These are phyloP conservation scores for Neurospora intermedia DNA, from an alignment of 495 filamentous ascomycete species.

Conservation along the genomic window DNA sequence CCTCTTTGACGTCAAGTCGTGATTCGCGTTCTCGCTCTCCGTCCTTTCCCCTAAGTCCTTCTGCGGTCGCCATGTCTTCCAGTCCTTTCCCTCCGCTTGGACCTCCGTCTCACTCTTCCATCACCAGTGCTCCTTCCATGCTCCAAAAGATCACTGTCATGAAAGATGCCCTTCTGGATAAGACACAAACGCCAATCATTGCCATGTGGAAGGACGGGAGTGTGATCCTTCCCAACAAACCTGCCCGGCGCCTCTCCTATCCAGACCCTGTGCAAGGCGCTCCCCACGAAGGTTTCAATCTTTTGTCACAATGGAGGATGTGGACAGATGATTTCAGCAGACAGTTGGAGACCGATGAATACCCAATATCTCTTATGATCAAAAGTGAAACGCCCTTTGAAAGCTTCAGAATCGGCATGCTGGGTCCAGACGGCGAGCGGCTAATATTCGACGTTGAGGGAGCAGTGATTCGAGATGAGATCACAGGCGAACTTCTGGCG, in stretches of 20 bases:
- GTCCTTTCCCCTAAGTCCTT: slow-evolving; percentile 29
- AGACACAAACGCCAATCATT: slow-evolving; percentile 54
- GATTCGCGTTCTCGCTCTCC: slow-evolving; percentile 20
- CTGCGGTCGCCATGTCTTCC: slow-evolving; percentile 28
- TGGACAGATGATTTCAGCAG: slow-evolving; percentile 53
- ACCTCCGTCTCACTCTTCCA: slow-evolving; percentile 39
- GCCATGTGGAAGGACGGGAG: slow-evolving; percentile 65
- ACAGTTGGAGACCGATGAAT: slow-evolving; percentile 43
- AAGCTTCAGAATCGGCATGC: slow-evolving; percentile 47
- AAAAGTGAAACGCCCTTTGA: slow-evolving; percentile 44
- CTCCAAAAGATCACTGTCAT: slow-evolving; percentile 55
- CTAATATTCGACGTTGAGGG: slow-evolving; percentile 49
- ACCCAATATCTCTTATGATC: slow-evolving; percentile 49
- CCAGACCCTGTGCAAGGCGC: slow-evolving; percentile 28
- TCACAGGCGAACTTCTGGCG: slow-evolving; percentile 55
- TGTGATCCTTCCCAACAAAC: slow-evolving; percentile 53
- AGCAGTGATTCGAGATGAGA: slow-evolving; percentile 44
- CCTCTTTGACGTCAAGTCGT: slow-evolving; percentile 33
- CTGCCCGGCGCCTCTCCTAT: slow-evolving; percentile 42
- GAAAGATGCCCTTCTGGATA: slow-evolving; percentile 62
- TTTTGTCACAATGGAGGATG: slow-evolving; percentile 42
- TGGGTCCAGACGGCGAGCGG: slow-evolving; percentile 32
- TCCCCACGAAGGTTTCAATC: slow-evolving; percentile 38
- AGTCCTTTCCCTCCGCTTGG: slow-evolving; percentile 48
- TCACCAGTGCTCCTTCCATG: slow-evolving; percentile 42